These are phyloP conservation scores for Leersia perrieri DNA, from an alignment of 176 grass and related monocot species.

Conservation along the genomic window DNA sequence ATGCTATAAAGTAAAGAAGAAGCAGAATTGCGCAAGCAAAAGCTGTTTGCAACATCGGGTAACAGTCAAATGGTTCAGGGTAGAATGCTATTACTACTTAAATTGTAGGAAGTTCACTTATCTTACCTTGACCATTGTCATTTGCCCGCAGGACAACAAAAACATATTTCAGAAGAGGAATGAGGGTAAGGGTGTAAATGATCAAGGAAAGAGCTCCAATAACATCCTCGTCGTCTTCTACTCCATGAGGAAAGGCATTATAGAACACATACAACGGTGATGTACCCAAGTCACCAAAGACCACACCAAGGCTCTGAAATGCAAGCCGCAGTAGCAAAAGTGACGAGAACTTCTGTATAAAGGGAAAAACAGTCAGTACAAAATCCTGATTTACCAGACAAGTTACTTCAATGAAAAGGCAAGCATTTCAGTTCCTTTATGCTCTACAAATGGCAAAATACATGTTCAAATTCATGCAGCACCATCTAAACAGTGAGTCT, in stretches of 20 bases:
- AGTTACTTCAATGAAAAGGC: not conserved
- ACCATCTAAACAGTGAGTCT: not conserved
- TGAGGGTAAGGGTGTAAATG: slow-evolving; percentile 95
- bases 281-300: slow-evolving; percentile 97
- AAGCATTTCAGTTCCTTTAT: not conserved
- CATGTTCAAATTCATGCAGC: not conserved
- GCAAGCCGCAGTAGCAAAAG: slow-evolving; percentile 66
- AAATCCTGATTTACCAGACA: not conserved
- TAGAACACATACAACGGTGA: slow-evolving; percentile 94
- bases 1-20: slow-evolving; percentile 12
- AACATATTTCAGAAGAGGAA: slow-evolving; percentile 94
- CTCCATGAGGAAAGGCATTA: slow-evolving; percentile 81
- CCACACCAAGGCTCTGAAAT: slow-evolving; percentile 96
- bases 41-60: not conserved
- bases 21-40: not conserved
- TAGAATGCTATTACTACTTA: not conserved
- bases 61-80: slow-evolving; percentile 6
- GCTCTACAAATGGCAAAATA: not conserved
- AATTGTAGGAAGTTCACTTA: slow-evolving; percentile 1
- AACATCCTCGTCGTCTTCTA: slow-evolving; percentile 73
- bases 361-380: slow-evolving; percentile 20
- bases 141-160: slow-evolving; percentile 89
- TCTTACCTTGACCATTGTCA: slow-evolving; percentile 89
- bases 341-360: slow-evolving; percentile 78
- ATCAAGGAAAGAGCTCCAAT: slow-evolving; percentile 98